A percentile compares a stretch with the other conserved stretches of the same genome.
Evolutionary conservation across 225 moss, liverwort and hornwort genomes (phyloP).

Genomic region (Asterella californica): DNA sequence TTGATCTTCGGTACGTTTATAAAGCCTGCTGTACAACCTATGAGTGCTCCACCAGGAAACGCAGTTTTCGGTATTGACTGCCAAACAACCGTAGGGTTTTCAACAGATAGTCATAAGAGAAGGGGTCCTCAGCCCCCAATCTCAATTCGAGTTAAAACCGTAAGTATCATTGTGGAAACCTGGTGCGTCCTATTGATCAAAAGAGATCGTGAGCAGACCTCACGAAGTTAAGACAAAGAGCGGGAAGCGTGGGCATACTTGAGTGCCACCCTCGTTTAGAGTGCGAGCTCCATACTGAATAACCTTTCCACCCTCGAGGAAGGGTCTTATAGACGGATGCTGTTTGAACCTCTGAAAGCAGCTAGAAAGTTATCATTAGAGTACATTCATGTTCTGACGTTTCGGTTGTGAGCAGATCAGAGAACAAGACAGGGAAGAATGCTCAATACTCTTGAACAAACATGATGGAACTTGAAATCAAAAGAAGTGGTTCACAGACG

Average conservation of each 20-base stretch:
- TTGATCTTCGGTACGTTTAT: slow-evolving; percentile 88
- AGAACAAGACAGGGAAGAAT: not conserved
- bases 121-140: not conserved
- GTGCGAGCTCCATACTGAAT: slow-evolving; percentile 82
- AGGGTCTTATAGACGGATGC: slow-evolving; percentile 73
- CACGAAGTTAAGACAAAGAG: not conserved
- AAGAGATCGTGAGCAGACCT: too few relatives aligned
- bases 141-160: not conserved
- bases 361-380: not conserved
- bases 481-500: not conserved
- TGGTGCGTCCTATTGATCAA: not conserved
- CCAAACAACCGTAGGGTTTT: slow-evolving; percentile 9
- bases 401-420: not conserved
- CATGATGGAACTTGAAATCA: not conserved
- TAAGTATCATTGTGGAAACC: too few relatives aligned
- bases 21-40: slow-evolving; percentile 80
- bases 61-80: slow-evolving; percentile 79
- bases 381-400: not conserved
- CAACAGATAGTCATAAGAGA: not conserved
- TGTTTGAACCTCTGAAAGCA: slow-evolving; percentile 65
- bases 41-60: slow-evolving; percentile 83
- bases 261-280: slow-evolving; percentile 79
- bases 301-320: slow-evolving; percentile 71
- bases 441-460: too few relatives aligned
- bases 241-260: slow-evolving; percentile 38